These are phyloP conservation scores for Henckelia pumila DNA, from an alignment of 257 asterid genomes.

Conservation along the genomic window DNA sequence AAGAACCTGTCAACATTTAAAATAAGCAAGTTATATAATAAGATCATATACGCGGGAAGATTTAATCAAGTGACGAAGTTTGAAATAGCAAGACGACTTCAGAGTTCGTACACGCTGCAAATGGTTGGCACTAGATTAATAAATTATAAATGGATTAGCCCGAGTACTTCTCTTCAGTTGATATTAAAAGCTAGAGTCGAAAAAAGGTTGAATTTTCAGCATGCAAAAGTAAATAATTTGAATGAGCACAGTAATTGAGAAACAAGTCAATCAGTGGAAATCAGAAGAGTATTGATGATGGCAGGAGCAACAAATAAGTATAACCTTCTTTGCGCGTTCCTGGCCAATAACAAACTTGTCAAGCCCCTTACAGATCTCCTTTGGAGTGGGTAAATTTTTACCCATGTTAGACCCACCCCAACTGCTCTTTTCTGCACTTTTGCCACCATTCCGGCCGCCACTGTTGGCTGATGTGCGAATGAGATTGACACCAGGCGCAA, in stretches of 20 bases:
- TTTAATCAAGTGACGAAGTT: background rate
- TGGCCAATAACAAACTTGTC: slow-evolving; percentile 94
- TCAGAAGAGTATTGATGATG: background rate
- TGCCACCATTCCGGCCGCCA: slow-evolving; percentile 34
- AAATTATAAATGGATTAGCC: background rate
- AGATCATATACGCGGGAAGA: slow-evolving; percentile 11
- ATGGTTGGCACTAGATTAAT: slow-evolving; percentile 14
- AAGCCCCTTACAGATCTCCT: slow-evolving; percentile 87
- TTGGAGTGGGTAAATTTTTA: slow-evolving; percentile 74
- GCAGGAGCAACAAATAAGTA: slow-evolving; percentile 1
- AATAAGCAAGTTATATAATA: slow-evolving; percentile 13
- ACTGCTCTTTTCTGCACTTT: slow-evolving; percentile 48
- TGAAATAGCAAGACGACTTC: background rate
- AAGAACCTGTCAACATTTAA: slow-evolving; percentile 63
- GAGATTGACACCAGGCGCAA: slow-evolving; percentile 77
- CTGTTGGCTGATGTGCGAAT: slow-evolving; percentile 44
- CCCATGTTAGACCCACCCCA: slow-evolving; percentile 98
- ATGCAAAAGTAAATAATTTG: slow-evolving; percentile 3
- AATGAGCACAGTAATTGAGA: slow-evolving; percentile 1
- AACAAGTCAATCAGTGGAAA: background rate
- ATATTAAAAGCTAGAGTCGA: background rate
- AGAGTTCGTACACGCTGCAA: background rate
- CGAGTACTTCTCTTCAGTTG: slow-evolving; percentile 19
- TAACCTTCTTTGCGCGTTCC: slow-evolving; percentile 89
- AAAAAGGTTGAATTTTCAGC: background rate